Evolutionary conservation across 176 grass and related monocot species (phyloP).

Genomic region (Tuctoria greenei): DNA sequence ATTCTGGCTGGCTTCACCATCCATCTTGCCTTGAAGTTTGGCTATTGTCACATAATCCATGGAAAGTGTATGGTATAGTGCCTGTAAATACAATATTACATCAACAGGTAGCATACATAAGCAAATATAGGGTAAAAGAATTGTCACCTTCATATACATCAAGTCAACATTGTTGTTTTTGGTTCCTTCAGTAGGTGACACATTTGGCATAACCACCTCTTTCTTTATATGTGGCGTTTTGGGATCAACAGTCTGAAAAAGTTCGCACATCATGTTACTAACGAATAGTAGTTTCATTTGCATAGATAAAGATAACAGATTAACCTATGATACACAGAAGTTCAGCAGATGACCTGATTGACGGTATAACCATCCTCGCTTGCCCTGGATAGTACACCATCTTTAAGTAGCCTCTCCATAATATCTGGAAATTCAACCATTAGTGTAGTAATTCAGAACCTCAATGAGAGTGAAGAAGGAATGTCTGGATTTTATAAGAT

Average conservation of each 20-base stretch:
- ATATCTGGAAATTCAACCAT: slow-evolving; percentile 60
- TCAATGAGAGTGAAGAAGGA: slow-evolving; percentile 18
- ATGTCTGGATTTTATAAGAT: slow-evolving; percentile 20
- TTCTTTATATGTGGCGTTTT: slow-evolving; percentile 51
- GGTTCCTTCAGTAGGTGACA: slow-evolving; percentile 40
- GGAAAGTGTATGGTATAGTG: slow-evolving; percentile 78
- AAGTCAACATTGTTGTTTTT: slow-evolving; percentile 48
- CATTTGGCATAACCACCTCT: slow-evolving; percentile 56
- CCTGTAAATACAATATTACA: slow-evolving; percentile 48
- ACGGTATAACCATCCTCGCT: slow-evolving; percentile 77
- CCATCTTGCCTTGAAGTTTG: slow-evolving; percentile 87
- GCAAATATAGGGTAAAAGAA: slow-evolving; percentile 20
- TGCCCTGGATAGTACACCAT: slow-evolving; percentile 64
- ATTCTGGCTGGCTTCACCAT: slow-evolving; percentile 72
- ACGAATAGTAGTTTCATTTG: background rate
- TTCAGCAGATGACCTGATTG: slow-evolving; percentile 58
- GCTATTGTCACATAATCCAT: slow-evolving; percentile 87
- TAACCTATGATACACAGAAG: slow-evolving; percentile 5
- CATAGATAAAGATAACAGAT: background rate
- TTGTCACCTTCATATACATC: slow-evolving; percentile 89
- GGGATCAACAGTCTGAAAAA: slow-evolving; percentile 34
- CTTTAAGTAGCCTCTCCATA: slow-evolving; percentile 77
- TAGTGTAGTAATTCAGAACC: slow-evolving; percentile 25
- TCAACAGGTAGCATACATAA: slow-evolving; percentile 14
- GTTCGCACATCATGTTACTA: slow-evolving; percentile 14